Conservation (phyloP, 768 basidiomycete species). For the Boletus edulis region DNA sequence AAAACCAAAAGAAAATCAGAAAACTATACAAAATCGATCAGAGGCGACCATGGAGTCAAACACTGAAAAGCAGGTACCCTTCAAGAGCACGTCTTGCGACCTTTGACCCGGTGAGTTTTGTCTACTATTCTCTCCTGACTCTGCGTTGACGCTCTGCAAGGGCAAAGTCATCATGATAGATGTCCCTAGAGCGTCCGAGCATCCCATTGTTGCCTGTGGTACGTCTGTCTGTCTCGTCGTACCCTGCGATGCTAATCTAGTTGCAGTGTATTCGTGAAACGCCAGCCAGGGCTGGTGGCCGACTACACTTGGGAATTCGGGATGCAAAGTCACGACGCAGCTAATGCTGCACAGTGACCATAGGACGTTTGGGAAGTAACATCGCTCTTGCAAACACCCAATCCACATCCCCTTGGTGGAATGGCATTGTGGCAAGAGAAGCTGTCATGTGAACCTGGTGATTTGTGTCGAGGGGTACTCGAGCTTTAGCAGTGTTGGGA, state of each 20-base stretch:
- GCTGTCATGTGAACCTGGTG: no score
- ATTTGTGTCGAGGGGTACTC: no score
- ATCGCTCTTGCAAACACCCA: background rate
- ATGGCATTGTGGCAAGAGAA: no score
- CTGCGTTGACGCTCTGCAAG: background rate
- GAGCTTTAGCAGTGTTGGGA: no score
- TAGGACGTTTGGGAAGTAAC: background rate
- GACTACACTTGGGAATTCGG: background rate
- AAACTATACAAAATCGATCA: no score
- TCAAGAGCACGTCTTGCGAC: background rate
- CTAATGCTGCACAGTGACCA: background rate
- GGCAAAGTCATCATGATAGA: background rate
- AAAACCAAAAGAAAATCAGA: no score
- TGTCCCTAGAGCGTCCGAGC: background rate
- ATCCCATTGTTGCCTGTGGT: slow-evolving; percentile 1
- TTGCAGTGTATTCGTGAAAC: slow-evolving; percentile 3
- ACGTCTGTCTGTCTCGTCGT: background rate
- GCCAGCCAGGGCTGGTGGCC: slow-evolving; percentile 14
- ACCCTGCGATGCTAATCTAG: background rate
- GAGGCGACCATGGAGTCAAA: no score
- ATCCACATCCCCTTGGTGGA: no score
- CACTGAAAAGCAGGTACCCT: background rate
- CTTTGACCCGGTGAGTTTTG: no score
- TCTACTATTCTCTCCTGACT: background rate
- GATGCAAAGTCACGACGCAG: background rate